Percentiles rank a stretch among this genome's conserved stretches.
Conservation (phyloP, 2,329 filamentous ascomycete genomes). For the Chrysosporium keratinophilum region DNA sequence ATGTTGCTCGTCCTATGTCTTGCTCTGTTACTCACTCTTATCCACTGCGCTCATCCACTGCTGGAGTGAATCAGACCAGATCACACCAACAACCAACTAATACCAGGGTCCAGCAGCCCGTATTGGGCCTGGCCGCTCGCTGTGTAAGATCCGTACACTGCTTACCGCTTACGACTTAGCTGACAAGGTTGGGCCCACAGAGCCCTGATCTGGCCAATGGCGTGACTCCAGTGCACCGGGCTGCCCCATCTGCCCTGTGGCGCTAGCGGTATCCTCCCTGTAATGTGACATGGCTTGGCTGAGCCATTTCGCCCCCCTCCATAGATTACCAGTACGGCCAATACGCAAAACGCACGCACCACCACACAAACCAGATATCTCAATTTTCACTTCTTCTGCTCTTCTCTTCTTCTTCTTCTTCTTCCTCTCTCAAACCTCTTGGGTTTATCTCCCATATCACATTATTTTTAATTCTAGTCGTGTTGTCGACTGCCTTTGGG, state of each 20-base stretch:
- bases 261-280: background rate
- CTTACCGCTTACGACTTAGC: background rate
- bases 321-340: background rate
- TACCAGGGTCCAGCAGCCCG: background rate
- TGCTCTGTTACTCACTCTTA: background rate
- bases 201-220: background rate
- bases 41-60: too few species aligned
- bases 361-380: background rate
- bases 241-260: conserved; percentile 5
- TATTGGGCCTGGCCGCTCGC: background rate
- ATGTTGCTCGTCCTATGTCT: background rate
- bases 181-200: background rate
- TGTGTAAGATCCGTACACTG: background rate
- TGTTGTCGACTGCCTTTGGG: background rate
- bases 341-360: background rate
- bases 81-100: background rate
- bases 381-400: conserved; percentile 2
- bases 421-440: background rate
- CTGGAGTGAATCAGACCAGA: background rate
- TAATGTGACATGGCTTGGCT: background rate
- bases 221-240: background rate
- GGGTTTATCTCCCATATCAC: background rate
- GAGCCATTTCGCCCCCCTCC: background rate
- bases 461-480: background rate
- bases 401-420: conserved; percentile 3